These are phyloP conservation scores for Stagonosporopsis vannaccii DNA, from an alignment of 2,329 filamentous ascomycete genomes.

Conservation along the genomic window DNA sequence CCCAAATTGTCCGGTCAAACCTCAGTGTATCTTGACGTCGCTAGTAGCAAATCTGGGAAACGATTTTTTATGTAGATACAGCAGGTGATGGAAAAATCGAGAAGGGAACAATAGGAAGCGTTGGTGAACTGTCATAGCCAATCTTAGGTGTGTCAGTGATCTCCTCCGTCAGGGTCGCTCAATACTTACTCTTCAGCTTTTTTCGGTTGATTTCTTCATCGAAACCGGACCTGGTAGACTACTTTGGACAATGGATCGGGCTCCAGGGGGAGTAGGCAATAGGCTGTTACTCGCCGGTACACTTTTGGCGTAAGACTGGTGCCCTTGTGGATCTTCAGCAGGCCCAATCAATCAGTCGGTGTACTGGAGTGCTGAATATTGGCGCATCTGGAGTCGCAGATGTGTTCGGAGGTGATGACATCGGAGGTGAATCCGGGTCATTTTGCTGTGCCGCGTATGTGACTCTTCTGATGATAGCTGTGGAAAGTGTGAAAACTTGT, in stretches of 20 bases:
- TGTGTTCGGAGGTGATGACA: background rate
- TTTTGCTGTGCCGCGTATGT: background rate
- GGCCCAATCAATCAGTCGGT: background rate
- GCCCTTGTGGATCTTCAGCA: background rate
- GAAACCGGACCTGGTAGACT: background rate
- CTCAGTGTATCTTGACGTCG: slow-evolving; percentile 8
- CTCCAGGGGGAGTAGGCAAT: background rate
- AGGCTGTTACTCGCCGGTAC: background rate
- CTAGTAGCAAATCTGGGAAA: slow-evolving; percentile 14
- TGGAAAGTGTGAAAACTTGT: no score
- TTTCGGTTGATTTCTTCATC: background rate
- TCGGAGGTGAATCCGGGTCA: background rate
- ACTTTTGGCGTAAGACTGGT: background rate
- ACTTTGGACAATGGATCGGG: background rate
- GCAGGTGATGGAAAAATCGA: background rate
- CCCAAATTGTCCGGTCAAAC: background rate
- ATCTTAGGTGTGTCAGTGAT: background rate
- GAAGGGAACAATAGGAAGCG: background rate
- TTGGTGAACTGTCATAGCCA: background rate
- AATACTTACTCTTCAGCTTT: background rate
- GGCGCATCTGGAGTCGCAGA: background rate
- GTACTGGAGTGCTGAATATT: background rate
- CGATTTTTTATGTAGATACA: background rate
- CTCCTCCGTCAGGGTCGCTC: background rate
- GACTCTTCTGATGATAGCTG: background rate